Percentiles rank a stretch among this genome's conserved stretches.
phyloP scores from a whole-genome alignment of 2,329 filamentous ascomycete species.

The Microsporum ferrugineum region DNA sequence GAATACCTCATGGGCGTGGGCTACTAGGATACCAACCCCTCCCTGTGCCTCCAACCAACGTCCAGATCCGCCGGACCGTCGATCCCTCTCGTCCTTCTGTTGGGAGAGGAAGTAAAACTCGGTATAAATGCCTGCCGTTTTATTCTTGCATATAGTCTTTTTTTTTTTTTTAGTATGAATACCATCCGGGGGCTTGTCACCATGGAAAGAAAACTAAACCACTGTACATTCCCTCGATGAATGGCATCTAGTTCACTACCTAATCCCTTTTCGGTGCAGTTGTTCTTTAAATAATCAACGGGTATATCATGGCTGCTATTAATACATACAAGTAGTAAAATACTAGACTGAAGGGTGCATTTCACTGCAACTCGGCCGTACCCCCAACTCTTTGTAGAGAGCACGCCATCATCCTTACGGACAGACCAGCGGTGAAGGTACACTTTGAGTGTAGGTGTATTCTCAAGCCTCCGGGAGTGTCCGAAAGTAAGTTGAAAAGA shows the following conservation, averaged over 20 bases:
- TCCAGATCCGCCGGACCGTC: background rate
- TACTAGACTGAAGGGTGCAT: background rate
- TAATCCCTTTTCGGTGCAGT: background rate
- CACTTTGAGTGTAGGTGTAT: no score
- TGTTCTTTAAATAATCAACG: background rate
- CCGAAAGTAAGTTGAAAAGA: background rate
- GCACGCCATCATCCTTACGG: no score
- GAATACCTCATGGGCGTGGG: constrained; percentile 72
- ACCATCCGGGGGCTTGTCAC: background rate
- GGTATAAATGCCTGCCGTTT: background rate
- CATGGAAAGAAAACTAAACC: background rate
- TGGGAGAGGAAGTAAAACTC: background rate
- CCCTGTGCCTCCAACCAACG: background rate
- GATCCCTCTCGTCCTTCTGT: background rate
- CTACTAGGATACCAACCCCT: constrained; percentile 46
- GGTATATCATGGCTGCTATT: background rate
- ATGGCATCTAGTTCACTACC: background rate
- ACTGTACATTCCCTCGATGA: background rate
- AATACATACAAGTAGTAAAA: background rate
- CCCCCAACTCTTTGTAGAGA: background rate
- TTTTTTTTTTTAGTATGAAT: background rate
- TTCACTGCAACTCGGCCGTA: no score
- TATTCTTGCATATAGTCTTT: background rate
- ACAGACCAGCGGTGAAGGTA: no score
- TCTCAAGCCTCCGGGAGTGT: no score